A percentile compares a stretch with the other conserved stretches of the same genome.
These are phyloP conservation scores for Neurospora sp. DNA, from an alignment of 495 filamentous ascomycete species.

Conservation along the genomic window DNA sequence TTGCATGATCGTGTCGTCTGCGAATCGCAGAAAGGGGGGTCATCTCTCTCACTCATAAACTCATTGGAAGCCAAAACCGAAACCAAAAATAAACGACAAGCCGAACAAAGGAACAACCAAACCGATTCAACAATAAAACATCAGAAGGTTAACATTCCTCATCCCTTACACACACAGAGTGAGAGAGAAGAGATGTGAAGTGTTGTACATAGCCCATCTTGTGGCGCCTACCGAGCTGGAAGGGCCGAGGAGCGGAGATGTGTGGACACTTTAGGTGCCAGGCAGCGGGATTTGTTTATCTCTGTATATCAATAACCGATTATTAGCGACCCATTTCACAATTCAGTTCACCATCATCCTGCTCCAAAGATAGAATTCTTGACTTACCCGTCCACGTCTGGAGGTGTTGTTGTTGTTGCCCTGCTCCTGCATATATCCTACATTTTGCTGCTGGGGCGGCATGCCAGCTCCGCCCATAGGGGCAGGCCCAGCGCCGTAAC, in stretches of 20 bases:
- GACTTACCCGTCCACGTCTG: constrained; percentile 45
- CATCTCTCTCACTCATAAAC: background rate
- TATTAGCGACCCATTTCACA: background rate
- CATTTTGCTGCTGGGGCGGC: constrained; percentile 16
- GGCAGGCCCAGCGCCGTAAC: constrained; percentile 23
- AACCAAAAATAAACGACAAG: background rate
- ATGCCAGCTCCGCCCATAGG: background rate
- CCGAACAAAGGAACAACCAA: background rate
- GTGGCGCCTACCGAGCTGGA: background rate
- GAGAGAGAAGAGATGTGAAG: background rate
- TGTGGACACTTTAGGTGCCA: background rate
- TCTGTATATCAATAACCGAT: background rate
- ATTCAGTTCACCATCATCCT: background rate
- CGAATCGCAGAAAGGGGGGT: background rate
- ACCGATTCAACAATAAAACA: background rate
- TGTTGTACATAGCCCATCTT: background rate
- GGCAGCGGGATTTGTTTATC: background rate
- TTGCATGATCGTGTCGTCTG: background rate
- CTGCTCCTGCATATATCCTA: constrained; percentile 39
- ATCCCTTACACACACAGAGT: background rate
- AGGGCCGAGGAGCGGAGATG: background rate
- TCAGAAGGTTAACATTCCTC: background rate
- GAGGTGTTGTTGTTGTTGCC: constrained; percentile 27
- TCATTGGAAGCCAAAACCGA: background rate
- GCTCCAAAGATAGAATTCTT: background rate